phyloP scores from a whole-genome alignment of 2,329 filamentous ascomycete genomes.

The Aspergillus unguis region DNA sequence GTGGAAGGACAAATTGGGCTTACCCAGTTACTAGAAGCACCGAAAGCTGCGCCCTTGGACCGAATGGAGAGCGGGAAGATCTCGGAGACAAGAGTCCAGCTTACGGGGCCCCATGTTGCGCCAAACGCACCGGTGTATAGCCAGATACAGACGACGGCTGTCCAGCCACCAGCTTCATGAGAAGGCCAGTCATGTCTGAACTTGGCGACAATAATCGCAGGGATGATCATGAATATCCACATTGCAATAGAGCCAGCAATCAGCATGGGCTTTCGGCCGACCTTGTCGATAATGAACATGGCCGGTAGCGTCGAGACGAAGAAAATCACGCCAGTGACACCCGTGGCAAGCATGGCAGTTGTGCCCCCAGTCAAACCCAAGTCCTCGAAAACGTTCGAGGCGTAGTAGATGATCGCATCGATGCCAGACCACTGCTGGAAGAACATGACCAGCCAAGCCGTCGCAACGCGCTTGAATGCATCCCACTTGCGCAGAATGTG shows the following conservation, averaged over 20 bases:
- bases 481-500: conserved; percentile 49
- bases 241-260: conserved; percentile 24
- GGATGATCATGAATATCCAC: conserved; percentile 25
- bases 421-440: conserved; percentile 20
- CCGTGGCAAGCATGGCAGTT: conserved; percentile 38
- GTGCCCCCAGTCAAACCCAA: conserved; percentile 37
- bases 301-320: conserved; percentile 28
- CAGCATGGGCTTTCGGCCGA: conserved; percentile 31
- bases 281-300: conserved; percentile 30
- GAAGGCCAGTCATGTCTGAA: conserved; percentile 27
- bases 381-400: conserved; percentile 34
- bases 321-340: conserved; percentile 40
- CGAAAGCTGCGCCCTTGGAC: conserved; percentile 28
- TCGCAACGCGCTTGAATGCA: conserved; percentile 34
- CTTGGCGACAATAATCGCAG: conserved; percentile 27
- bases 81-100: conserved; percentile 28
- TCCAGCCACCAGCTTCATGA: conserved; percentile 27
- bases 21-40: conserved; percentile 29
- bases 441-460: conserved; percentile 39
- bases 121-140: conserved; percentile 26
- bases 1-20: not conserved
- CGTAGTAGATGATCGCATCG: conserved; percentile 40
- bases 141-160: conserved; percentile 29
- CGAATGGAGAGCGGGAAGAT: conserved; percentile 30
- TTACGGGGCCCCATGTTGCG: conserved; percentile 28